phyloP scores from a whole-genome alignment of 352 stramenopile species.

The Phytophthora syringae region DNA sequence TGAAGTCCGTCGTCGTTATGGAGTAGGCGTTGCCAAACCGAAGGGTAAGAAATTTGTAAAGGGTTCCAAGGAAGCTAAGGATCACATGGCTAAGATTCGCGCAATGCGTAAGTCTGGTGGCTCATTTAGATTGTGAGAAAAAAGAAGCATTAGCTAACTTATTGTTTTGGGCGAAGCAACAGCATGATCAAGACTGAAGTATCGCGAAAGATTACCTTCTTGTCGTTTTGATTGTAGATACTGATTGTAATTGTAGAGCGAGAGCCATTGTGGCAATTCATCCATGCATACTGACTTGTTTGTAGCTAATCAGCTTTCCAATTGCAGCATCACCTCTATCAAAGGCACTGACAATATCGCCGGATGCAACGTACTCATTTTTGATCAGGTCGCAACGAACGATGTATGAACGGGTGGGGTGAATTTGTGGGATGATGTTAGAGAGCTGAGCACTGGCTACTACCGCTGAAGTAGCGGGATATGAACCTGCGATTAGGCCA shows the following conservation, averaged over 20 bases:
- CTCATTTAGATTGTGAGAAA: constrained; percentile 4
- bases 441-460: constrained; percentile 6
- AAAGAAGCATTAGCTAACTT: neutral
- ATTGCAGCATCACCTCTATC: constrained; percentile 7
- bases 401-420: constrained; percentile 21
- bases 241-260: too few relatives aligned
- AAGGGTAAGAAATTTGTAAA: constrained; percentile 13
- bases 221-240: constrained; percentile 21
- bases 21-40: constrained; percentile 14
- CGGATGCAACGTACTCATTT: constrained; percentile 21
- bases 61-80: constrained; percentile 9
- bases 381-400: constrained; percentile 30
- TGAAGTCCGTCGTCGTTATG: constrained; percentile 11
- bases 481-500: constrained; percentile 11
- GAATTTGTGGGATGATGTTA: constrained; percentile 23
- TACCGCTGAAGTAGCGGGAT: constrained; percentile 12
- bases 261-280: constrained; percentile 16
- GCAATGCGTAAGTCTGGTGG: constrained; percentile 4
- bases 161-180: constrained; percentile 9
- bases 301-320: constrained; percentile 16
- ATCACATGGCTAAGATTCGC: constrained; percentile 12
- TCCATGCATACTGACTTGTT: constrained; percentile 29
- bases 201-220: constrained; percentile 7
- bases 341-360: constrained; percentile 11
- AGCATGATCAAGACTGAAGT: constrained; percentile 22